A percentile compares a stretch with the other conserved stretches of the same genome.
Conservation (phyloP, 2,329 filamentous ascomycete species). For the Bipolaris gigantea region DNA sequence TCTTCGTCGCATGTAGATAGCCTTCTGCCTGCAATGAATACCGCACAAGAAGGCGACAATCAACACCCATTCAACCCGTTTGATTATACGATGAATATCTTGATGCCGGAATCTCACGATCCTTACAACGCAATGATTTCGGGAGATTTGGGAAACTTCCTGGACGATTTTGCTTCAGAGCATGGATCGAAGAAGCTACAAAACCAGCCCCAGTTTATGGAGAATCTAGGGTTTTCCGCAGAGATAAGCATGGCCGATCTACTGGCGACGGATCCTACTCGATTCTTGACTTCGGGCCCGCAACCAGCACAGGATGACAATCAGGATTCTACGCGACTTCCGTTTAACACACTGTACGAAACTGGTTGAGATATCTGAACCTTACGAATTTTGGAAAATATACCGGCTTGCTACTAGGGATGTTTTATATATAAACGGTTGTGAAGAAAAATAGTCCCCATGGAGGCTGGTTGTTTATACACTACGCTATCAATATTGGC, state of each 20-base stretch:
- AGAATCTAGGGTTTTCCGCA: slow-evolving; percentile 65
- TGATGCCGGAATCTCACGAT: slow-evolving; percentile 11
- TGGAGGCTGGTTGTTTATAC: neutral
- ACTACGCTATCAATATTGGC: neutral
- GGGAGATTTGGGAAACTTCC: slow-evolving; percentile 54
- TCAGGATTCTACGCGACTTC: slow-evolving; percentile 21
- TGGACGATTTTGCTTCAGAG: slow-evolving; percentile 60
- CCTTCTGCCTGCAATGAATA: slow-evolving; percentile 27
- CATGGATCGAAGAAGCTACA: slow-evolving; percentile 58
- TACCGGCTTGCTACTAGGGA: neutral
- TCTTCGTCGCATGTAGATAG: slow-evolving; percentile 23
- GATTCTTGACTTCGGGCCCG: slow-evolving; percentile 42
- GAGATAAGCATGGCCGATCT: slow-evolving; percentile 62
- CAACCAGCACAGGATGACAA: slow-evolving; percentile 27
- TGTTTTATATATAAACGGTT: neutral
- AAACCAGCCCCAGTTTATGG: slow-evolving; percentile 65
- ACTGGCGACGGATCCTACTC: slow-evolving; percentile 37
- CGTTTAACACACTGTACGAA: slow-evolving; percentile 27
- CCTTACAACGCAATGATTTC: slow-evolving; percentile 41
- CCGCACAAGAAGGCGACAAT: slow-evolving; percentile 1
- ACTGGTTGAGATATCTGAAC: slow-evolving; percentile 7
- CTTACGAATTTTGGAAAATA: neutral
- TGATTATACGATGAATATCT: slow-evolving; percentile 1
- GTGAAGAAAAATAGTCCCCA: neutral
- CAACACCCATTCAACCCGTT: slow-evolving; percentile 12